Percentiles rank a stretch among this genome's conserved stretches.
These are phyloP conservation scores for Tubosaeta sp. DNA, from an alignment of 768 basidiomycete genomes.

Conservation along the genomic window DNA sequence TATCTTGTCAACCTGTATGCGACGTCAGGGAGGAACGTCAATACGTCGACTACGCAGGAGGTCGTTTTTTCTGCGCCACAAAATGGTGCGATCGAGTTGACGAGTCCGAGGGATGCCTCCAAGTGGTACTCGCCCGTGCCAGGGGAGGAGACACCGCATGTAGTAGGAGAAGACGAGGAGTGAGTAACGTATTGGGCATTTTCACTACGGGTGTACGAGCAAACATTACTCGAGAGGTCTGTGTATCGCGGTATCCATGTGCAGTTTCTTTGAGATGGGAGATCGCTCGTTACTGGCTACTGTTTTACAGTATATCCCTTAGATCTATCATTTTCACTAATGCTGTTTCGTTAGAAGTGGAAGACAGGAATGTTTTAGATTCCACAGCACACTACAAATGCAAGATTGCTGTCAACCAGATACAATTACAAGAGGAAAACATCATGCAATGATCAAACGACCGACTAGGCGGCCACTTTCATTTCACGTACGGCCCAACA, in stretches of 20 bases:
- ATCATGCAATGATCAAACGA: neutral
- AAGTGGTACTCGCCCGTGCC: constrained; percentile 71
- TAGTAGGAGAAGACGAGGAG: constrained; percentile 52
- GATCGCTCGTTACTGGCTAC: neutral
- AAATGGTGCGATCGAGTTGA: constrained; percentile 42
- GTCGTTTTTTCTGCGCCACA: constrained; percentile 22
- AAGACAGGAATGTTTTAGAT: too few relatives aligned
- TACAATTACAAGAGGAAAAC: neutral
- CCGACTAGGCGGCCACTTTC: neutral
- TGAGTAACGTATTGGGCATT: neutral
- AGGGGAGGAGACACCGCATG: constrained; percentile 37
- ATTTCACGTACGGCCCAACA: constrained; percentile 29
- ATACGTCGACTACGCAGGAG: constrained; percentile 1
- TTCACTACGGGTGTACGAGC: neutral
- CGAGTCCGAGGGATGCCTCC: constrained; percentile 28
- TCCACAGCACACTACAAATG: too few relatives aligned
- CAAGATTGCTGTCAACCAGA: too few relatives aligned
- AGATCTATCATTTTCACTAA: too few relatives aligned
- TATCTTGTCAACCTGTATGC: constrained; percentile 67
- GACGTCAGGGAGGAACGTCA: constrained; percentile 56
- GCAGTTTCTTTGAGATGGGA: neutral
- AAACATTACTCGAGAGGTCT: neutral
- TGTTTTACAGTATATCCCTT: neutral
- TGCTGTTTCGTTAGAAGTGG: too few relatives aligned
- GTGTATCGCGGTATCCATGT: neutral